Evolutionary conservation across 805 yeast species (phyloP), one percentile per base, ranked within the genome.

Genomic region (Lachancea waltii): DNA sequence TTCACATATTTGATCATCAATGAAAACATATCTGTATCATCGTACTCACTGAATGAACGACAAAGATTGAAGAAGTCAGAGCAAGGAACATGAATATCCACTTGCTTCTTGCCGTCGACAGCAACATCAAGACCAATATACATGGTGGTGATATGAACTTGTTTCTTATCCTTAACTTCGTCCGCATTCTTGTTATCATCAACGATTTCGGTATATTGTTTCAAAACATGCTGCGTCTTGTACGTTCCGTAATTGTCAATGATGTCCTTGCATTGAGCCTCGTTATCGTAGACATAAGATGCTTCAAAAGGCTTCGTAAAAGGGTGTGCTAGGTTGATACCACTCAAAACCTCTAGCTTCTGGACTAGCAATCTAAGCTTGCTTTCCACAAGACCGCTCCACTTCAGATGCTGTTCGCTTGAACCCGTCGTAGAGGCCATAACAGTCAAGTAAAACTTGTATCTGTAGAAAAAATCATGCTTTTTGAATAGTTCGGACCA

Each of bases 381-480:
- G 50, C 95, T 79, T 60, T 92, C 97, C 8, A 92, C 90, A 67
- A 90, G 68, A 7, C 98, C 97, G 48, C 85, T 78, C 94, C 95
- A 92, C 50, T 82, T 83, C 41, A 80, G 63, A 53, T 90, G 96
- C 39, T 87, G 87, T 56, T 87, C 97, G 40, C 75, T 74, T 1
- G 73, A 64, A 6, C 81, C 83, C 44, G 67, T 71, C 0, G 97
- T 82, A 2, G 84, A 77, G 0, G 87, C 90, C 39, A 84, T 78
- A 3, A 90, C 70, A 22, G 92, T 82, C 38, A 92, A 62, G 56
- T 92, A 92, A 60, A 85, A 85, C 58, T 86, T 90, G 64, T 92
- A 90, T 44, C 72, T 73, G 57, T 68, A 73, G 64, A 92, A 92
- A 56, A 86, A 92, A 32, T 78, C 77, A 60, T 90, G 96, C 53